Conservation (phyloP, 495 filamentous ascomycete species). For the Aspergillus bertholletiae region DNA sequence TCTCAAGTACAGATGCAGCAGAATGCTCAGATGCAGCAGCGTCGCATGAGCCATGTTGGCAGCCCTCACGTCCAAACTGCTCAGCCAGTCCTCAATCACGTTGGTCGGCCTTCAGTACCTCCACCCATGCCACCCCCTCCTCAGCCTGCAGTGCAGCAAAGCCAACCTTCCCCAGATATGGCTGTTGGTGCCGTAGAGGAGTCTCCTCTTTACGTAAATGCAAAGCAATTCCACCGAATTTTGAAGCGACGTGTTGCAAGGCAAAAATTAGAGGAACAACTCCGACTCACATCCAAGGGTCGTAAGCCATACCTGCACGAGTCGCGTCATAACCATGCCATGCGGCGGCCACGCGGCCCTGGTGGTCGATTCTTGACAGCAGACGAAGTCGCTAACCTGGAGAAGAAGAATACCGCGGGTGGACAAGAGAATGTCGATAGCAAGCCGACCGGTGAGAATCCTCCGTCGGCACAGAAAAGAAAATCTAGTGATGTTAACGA, state of each 20-base stretch:
- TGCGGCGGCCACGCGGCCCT: slow-evolving; percentile 93
- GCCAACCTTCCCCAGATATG: slow-evolving; percentile 80
- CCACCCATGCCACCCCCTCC: slow-evolving; percentile 48
- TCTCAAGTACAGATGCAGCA: slow-evolving; percentile 47
- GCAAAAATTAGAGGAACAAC: slow-evolving; percentile 86
- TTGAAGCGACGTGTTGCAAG: slow-evolving; percentile 89
- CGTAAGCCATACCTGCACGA: slow-evolving; percentile 97
- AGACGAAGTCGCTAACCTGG: slow-evolving; percentile 94
- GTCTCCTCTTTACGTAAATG: slow-evolving; percentile 95
- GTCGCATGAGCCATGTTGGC: slow-evolving; percentile 49
- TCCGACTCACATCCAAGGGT: slow-evolving; percentile 90
- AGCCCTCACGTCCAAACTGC: slow-evolving; percentile 45
- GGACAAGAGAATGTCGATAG: slow-evolving; percentile 36
- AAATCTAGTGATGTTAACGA: slow-evolving; percentile 48
- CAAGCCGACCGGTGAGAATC: slow-evolving; percentile 20
- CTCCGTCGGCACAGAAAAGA: slow-evolving; percentile 42
- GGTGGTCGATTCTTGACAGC: slow-evolving; percentile 95
- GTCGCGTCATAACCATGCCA: slow-evolving; percentile 98
- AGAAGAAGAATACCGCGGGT: slow-evolving; percentile 43
- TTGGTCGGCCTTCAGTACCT: slow-evolving; percentile 45
- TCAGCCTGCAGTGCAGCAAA: slow-evolving; percentile 53
- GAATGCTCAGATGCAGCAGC: slow-evolving; percentile 42
- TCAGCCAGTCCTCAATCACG: slow-evolving; percentile 47
- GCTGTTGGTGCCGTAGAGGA: slow-evolving; percentile 76
- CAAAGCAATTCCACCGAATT: slow-evolving; percentile 97